Evolutionary conservation across 345 rosid genomes (phyloP).

Genomic region (Linum usitatissimum): DNA sequence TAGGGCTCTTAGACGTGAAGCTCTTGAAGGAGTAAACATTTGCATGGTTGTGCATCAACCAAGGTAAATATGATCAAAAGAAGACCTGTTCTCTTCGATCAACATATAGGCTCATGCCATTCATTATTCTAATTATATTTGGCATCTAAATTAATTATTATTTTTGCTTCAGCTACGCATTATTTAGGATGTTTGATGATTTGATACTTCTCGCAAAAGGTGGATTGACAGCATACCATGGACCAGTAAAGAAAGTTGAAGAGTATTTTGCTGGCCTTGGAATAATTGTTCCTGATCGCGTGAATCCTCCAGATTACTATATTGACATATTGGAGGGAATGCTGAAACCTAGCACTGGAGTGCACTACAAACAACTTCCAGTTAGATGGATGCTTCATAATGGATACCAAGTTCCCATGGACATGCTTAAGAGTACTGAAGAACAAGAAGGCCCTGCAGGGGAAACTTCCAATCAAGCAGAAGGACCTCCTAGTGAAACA

Average conservation of each 20-base stretch:
- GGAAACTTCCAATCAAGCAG: constrained; percentile 41
- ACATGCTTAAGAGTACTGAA: constrained; percentile 63
- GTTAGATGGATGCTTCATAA: constrained; percentile 98
- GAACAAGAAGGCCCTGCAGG: constrained; percentile 35
- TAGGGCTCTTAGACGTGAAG: constrained; percentile 94
- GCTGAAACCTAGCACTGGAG: constrained; percentile 54
- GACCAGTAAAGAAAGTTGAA: constrained; percentile 90
- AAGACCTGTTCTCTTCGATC: too few relatives aligned
- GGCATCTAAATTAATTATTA: background rate
- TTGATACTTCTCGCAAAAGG: constrained; percentile 93
- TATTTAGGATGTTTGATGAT: constrained; percentile 93
- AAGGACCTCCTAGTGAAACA: constrained; percentile 24
- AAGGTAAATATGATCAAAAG: constrained; percentile 39
- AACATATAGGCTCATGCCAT: too few relatives aligned
- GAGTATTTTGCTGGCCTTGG: constrained; percentile 80
- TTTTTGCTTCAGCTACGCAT: constrained; percentile 54
- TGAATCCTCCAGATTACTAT: constrained; percentile 95
- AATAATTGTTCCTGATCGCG: constrained; percentile 75
- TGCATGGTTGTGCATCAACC: constrained; percentile 97
- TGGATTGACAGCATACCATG: constrained; percentile 82
- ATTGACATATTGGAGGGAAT: constrained; percentile 95
- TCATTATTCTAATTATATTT: background rate
- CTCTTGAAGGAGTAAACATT: constrained; percentile 94
- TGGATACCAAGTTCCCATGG: constrained; percentile 74
- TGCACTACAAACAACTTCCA: constrained; percentile 69